Percentiles rank a stretch among this genome's conserved stretches.
phyloP scores from a whole-genome alignment of 2,329 filamentous ascomycete species.

The Chaetomiaceae sp. region DNA sequence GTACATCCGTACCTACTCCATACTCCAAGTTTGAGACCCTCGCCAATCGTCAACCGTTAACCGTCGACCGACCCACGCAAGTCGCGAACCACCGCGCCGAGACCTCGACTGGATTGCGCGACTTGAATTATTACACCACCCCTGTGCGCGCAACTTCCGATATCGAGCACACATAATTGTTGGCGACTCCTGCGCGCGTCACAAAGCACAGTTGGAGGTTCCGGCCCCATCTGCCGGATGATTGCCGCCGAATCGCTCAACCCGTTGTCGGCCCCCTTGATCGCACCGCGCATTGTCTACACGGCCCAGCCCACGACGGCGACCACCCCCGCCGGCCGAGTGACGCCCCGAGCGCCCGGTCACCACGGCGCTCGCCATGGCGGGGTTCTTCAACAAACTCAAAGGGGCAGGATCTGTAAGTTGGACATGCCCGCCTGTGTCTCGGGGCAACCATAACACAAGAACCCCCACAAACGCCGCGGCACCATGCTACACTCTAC shows the following conservation, averaged over 20 bases:
- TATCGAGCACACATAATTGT: not conserved
- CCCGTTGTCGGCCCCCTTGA: conserved; percentile 3
- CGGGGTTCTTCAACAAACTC: conserved; percentile 56
- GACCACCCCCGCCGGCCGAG: conserved; percentile 15
- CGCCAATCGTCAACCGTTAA: too few species aligned
- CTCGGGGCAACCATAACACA: not conserved
- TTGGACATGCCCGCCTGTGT: conserved; percentile 23
- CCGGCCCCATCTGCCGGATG: conserved; percentile 13
- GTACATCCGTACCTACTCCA: too few species aligned
- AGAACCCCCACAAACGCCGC: not conserved
- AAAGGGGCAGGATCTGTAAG: conserved; percentile 52
- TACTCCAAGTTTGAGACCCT: too few species aligned
- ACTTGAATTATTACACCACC: conserved; percentile 16
- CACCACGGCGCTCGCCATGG: conserved; percentile 38
- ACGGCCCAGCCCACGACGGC: conserved; percentile 1
- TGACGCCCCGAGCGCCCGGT: conserved; percentile 18
- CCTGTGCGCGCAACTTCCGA: conserved; percentile 1
- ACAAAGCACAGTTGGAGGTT: not conserved
- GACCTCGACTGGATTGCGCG: conserved; percentile 8
- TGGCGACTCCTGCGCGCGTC: not conserved
- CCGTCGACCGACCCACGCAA: conserved; percentile 1
- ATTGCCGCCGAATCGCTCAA: conserved; percentile 4
- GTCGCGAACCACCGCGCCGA: conserved; percentile 9
- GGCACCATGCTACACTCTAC: not conserved
- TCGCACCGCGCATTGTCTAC: not conserved